These are phyloP conservation scores for Xylariaceae sp. DNA, from an alignment of 2,329 filamentous ascomycete genomes.

Conservation along the genomic window DNA sequence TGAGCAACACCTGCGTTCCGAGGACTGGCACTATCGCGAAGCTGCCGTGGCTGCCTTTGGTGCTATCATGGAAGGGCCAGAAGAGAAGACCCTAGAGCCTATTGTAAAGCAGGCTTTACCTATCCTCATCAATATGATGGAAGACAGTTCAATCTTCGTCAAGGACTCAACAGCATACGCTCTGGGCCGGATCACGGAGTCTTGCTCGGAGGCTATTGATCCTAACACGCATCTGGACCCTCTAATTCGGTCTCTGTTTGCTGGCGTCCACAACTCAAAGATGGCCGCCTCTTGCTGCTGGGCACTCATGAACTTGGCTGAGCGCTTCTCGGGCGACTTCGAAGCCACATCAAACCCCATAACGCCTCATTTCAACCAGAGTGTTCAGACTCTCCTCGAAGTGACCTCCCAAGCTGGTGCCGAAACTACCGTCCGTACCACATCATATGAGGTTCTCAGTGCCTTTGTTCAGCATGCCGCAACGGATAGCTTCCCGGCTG, in stretches of 20 bases:
- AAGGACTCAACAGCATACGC: slow-evolving; percentile 95
- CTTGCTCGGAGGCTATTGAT: slow-evolving; percentile 87
- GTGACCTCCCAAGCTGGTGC: slow-evolving; percentile 79
- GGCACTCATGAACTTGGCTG: slow-evolving; percentile 97
- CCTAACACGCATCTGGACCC: slow-evolving; percentile 75
- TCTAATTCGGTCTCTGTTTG: slow-evolving; percentile 84
- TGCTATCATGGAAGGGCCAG: slow-evolving; percentile 97
- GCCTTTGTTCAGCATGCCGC: slow-evolving; percentile 90
- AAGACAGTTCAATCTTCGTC: slow-evolving; percentile 83
- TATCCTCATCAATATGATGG: slow-evolving; percentile 87
- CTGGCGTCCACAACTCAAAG: slow-evolving; percentile 84
- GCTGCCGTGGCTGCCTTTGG: slow-evolving; percentile 96
- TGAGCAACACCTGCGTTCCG: slow-evolving; percentile 80
- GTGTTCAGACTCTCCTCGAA: slow-evolving; percentile 76
- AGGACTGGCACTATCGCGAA: slow-evolving; percentile 93
- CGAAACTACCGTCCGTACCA: slow-evolving; percentile 86
- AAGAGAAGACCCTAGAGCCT: slow-evolving; percentile 85
- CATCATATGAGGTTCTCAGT: slow-evolving; percentile 94
- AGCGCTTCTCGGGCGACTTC: slow-evolving; percentile 85
- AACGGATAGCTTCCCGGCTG: slow-evolving; percentile 73
- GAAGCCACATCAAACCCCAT: slow-evolving; percentile 75
- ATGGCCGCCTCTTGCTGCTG: slow-evolving; percentile 99
- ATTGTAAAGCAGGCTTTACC: slow-evolving; percentile 94
- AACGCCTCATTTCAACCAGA: slow-evolving; percentile 89
- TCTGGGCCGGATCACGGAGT: slow-evolving; percentile 91